These are phyloP conservation scores for Nidularia sp. DNA, from an alignment of 768 basidiomycete genomes.

Conservation along the genomic window DNA sequence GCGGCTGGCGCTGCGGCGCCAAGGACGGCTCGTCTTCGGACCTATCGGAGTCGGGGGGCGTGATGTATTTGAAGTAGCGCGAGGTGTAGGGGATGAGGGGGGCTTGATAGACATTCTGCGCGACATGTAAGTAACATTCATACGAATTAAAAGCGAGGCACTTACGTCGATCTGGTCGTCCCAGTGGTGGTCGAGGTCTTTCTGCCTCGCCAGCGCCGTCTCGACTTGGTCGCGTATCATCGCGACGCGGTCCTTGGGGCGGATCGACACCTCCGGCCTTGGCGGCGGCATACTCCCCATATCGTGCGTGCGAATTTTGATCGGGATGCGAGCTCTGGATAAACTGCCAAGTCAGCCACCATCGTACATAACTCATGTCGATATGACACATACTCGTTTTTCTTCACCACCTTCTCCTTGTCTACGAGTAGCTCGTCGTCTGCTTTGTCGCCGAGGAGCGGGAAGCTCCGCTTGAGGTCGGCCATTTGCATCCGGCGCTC, in stretches of 20 bases:
- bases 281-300: constrained; percentile 28
- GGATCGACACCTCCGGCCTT: constrained; percentile 47
- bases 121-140: constrained; percentile 3
- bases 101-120: constrained; percentile 69
- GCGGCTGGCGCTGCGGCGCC: constrained; percentile 19
- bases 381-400: constrained; percentile 34
- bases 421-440: constrained; percentile 75
- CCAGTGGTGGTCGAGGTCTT: constrained; percentile 77
- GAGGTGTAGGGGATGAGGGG: constrained; percentile 52
- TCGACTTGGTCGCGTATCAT: constrained; percentile 62
- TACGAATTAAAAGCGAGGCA: neutral
- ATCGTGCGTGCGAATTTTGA: constrained; percentile 51
- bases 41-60: constrained; percentile 30
- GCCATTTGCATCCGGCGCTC: constrained; percentile 70
- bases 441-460: constrained; percentile 51
- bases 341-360: neutral
- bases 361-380: neutral
- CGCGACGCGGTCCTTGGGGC: constrained; percentile 63
- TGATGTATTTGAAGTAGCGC: constrained; percentile 63
- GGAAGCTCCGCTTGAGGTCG: constrained; percentile 77
- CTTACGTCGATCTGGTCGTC: constrained; percentile 81
- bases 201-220: constrained; percentile 54
- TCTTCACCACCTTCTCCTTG: constrained; percentile 64
- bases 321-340: constrained; percentile 25
- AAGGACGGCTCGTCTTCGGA: constrained; percentile 21